Evolutionary conservation across 1,284 basidiomycete genomes (phyloP).

Genomic region (Apiotrichum porosum): DNA sequence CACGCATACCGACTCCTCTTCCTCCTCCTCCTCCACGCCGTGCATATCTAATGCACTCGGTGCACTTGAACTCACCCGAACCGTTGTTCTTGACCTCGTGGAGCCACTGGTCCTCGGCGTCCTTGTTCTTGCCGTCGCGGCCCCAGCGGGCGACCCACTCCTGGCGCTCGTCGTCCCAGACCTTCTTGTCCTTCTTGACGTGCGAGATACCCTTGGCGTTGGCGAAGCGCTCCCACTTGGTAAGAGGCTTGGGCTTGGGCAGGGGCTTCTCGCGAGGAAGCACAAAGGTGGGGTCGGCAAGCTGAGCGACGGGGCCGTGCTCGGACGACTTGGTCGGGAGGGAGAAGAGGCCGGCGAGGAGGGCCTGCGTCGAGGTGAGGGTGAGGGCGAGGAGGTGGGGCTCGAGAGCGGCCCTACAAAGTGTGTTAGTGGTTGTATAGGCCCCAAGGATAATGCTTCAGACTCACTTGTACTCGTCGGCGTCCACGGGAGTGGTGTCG

Average conservation of each 20-base stretch:
- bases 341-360: constrained; percentile 73
- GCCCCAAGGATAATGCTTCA: no score
- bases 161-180: constrained; percentile 92
- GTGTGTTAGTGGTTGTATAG: background rate
- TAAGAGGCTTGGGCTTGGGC: constrained; percentile 84
- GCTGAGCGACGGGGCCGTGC: constrained; percentile 77
- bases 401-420: constrained; percentile 67
- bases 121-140: constrained; percentile 81
- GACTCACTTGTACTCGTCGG: constrained; percentile 67
- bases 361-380: constrained; percentile 77
- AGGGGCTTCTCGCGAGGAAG: constrained; percentile 88
- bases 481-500: constrained; percentile 80
- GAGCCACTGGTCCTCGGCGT: constrained; percentile 85
- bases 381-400: constrained; percentile 73
- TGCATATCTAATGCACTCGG: background rate
- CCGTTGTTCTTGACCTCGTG: constrained; percentile 74
- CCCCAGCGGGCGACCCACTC: constrained; percentile 95
- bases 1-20: background rate
- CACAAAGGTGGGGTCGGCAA: constrained; percentile 68
- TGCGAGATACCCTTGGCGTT: constrained; percentile 89
- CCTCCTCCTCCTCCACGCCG: background rate
- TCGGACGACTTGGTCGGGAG: constrained; percentile 70
- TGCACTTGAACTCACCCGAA: constrained; percentile 69
- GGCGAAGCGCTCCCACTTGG: constrained; percentile 97
- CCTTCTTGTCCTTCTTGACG: constrained; percentile 70